Evolutionary conservation across 2,329 filamentous ascomycete species (phyloP).

Genomic region (Verticillium dahliae): DNA sequence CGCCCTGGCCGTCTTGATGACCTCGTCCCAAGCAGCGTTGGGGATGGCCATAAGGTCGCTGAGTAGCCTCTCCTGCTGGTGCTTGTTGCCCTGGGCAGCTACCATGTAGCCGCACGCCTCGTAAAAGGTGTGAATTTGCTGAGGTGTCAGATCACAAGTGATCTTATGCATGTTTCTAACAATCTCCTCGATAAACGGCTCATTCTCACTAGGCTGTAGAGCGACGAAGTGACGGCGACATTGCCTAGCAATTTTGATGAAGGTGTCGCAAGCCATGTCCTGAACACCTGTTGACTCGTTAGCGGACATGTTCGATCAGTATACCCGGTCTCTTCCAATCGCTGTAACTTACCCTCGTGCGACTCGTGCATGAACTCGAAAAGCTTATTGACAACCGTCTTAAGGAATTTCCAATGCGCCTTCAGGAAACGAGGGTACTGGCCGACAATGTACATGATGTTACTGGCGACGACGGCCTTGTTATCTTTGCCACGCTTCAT

Average conservation of each 20-base stretch:
- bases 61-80: constrained; percentile 85
- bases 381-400: constrained; percentile 98
- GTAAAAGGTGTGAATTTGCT: constrained; percentile 98
- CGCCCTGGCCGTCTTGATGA: constrained; percentile 80
- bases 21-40: constrained; percentile 91
- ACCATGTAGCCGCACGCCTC: constrained; percentile 99
- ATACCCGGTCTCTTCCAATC: neutral
- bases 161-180: constrained; percentile 94
- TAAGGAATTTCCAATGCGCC: constrained; percentile 99
- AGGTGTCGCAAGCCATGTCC: constrained; percentile 99
- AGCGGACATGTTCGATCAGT: neutral
- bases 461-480: constrained; percentile 97
- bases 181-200: constrained; percentile 98
- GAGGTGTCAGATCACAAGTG: constrained; percentile 87
- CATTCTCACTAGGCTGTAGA: constrained; percentile 84
- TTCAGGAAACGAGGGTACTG: constrained; percentile 98
- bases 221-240: constrained; percentile 97
- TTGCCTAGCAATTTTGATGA: constrained; percentile 99
- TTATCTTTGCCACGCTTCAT: constrained; percentile 99
- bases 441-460: constrained; percentile 99
- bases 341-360: constrained; percentile 66
- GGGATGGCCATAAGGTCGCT: constrained; percentile 89
- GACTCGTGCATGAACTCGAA: constrained; percentile 99
- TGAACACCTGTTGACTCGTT: constrained; percentile 63
- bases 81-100: constrained; percentile 90